Conservation (phyloP, 2,329 filamentous ascomycete species). For the Byssothecium circinans region DNA sequence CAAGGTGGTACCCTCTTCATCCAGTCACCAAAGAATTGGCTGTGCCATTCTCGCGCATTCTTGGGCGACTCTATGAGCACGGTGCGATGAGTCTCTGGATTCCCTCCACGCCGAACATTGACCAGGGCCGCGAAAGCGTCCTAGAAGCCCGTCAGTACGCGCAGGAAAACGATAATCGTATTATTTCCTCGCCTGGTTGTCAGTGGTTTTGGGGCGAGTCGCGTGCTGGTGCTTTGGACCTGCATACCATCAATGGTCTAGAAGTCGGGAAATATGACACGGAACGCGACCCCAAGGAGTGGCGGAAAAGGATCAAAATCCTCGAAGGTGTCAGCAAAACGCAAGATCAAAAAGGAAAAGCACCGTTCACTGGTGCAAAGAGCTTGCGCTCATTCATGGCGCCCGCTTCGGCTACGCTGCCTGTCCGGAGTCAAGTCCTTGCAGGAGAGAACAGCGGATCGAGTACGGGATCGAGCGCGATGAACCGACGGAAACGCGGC, state of each 20-base stretch:
- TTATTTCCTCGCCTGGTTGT: constrained; percentile 42
- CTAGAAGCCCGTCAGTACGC: constrained; percentile 53
- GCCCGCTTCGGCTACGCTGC: constrained; percentile 3
- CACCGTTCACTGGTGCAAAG: neutral
- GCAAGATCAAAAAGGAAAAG: neutral
- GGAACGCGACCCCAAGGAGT: constrained; percentile 50
- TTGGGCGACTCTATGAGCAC: constrained; percentile 59
- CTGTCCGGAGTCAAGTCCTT: constrained; percentile 2
- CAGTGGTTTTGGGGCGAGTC: constrained; percentile 62
- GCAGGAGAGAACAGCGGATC: neutral
- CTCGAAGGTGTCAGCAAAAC: constrained; percentile 38
- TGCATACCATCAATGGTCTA: constrained; percentile 57
- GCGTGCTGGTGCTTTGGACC: constrained; percentile 57
- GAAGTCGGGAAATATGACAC: constrained; percentile 53
- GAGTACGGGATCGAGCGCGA: neutral
- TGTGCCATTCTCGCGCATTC: constrained; percentile 54
- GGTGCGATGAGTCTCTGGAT: constrained; percentile 53
- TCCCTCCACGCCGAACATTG: constrained; percentile 34
- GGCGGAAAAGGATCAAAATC: constrained; percentile 50
- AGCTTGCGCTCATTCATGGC: constrained; percentile 25
- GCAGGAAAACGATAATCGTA: constrained; percentile 51
- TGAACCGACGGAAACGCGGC: constrained; percentile 11
- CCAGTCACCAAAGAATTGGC: constrained; percentile 45
- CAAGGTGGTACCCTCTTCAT: constrained; percentile 56
- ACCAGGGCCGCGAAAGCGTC: constrained; percentile 52